A percentile compares a stretch with the other conserved stretches of the same genome.
Evolutionary conservation across 352 stramenopile genomes (phyloP).

Genomic region (Elongisporangium undulatum): DNA sequence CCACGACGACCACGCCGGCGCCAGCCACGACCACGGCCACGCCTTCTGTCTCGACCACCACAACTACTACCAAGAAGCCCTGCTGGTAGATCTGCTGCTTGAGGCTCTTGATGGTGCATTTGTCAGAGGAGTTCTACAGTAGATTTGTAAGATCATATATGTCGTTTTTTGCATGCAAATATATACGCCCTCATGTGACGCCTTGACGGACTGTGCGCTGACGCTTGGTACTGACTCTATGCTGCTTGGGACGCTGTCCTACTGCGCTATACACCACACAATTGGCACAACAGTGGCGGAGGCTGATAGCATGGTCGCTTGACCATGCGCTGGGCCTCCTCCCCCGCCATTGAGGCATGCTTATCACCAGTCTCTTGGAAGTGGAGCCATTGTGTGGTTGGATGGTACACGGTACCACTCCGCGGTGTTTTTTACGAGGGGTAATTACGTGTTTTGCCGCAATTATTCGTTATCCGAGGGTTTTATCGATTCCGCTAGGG

Average conservation of each 20-base stretch:
- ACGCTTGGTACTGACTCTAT: neutral
- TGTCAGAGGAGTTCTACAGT: neutral
- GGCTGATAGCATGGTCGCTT: too few species aligned
- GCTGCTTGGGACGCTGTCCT: too few species aligned
- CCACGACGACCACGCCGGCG: neutral
- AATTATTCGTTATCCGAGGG: neutral
- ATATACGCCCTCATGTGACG: too few species aligned
- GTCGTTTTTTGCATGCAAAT: too few species aligned
- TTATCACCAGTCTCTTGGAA: too few species aligned
- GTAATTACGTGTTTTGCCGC: neutral
- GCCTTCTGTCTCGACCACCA: neutral
- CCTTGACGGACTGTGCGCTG: neutral
- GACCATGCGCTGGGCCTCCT: too few species aligned
- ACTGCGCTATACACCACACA: too few species aligned
- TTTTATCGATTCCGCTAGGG: neutral
- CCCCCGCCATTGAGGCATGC: too few species aligned
- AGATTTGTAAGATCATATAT: neutral
- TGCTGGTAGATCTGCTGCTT: neutral
- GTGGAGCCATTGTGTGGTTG: too few species aligned
- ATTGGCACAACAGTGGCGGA: too few species aligned
- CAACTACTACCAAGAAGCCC: neutral
- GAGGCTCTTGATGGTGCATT: neutral
- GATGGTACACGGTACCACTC: neutral
- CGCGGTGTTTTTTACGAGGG: neutral
- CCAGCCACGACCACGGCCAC: neutral